Percentiles rank a stretch among this genome's conserved stretches.
Conservation (phyloP, 2,329 filamentous ascomycete genomes). For the Metarhizium rileyi region DNA sequence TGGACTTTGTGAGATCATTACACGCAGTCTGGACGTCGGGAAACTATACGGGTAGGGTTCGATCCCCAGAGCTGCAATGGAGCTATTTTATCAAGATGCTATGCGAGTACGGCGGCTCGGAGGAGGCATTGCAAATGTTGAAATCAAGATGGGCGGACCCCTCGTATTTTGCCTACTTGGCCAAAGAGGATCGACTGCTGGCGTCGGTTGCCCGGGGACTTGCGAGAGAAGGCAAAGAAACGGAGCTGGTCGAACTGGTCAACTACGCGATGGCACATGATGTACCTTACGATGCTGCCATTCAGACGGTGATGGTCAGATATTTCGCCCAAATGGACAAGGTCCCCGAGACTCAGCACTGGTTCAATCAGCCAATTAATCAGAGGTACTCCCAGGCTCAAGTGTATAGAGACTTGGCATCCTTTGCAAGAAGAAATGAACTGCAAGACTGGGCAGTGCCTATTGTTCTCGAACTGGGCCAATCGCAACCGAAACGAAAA, state of each 20-base stretch:
- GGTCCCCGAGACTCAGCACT: conserved; percentile 51
- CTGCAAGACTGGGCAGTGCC: conserved; percentile 52
- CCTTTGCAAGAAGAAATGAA: conserved; percentile 48
- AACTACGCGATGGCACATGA: conserved; percentile 39
- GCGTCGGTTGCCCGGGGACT: conserved; percentile 42
- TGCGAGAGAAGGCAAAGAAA: conserved; percentile 46
- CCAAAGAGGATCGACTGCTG: conserved; percentile 15
- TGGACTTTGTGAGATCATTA: conserved; percentile 36
- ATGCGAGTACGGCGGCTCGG: conserved; percentile 42
- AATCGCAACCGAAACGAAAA: conserved; percentile 37
- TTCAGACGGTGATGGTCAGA: conserved; percentile 46
- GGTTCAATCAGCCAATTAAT: conserved; percentile 51
- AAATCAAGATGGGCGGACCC: conserved; percentile 20
- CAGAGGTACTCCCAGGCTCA: conserved; percentile 11
- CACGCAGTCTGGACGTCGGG: conserved; percentile 22
- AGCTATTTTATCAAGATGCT: conserved; percentile 29
- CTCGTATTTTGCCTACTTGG: conserved; percentile 12
- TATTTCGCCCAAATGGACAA: conserved; percentile 53
- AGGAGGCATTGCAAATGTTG: conserved; percentile 40
- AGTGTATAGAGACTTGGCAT: conserved; percentile 21
- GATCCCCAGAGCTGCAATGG: conserved; percentile 18
- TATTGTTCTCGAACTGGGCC: conserved; percentile 45
- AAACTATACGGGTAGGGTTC: conserved; percentile 12
- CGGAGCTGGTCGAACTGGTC: conserved; percentile 47
- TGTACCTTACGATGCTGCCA: conserved; percentile 31